Evolutionary conservation across 176 grass and related monocot genomes (phyloP).

Genomic region (Oryza officinalis): DNA sequence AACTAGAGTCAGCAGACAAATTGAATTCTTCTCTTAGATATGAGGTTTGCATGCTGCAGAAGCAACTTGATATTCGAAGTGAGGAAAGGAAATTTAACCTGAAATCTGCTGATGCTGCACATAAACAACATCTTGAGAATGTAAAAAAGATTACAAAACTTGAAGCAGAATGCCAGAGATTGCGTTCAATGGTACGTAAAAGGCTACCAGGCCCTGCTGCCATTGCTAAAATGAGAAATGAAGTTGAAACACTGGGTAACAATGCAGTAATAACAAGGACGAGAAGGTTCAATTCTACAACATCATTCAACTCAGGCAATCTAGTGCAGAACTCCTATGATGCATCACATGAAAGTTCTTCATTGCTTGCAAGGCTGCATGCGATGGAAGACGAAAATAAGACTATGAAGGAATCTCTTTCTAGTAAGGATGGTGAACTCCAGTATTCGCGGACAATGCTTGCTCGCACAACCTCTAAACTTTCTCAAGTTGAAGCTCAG

Average conservation of each 20-base stretch:
- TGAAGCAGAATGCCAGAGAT: slow-evolving; percentile 88
- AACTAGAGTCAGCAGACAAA: slow-evolving; percentile 63
- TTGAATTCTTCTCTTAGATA: slow-evolving; percentile 81
- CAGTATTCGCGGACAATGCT: slow-evolving; percentile 61
- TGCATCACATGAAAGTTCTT: slow-evolving; percentile 43
- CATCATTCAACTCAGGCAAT: slow-evolving; percentile 27
- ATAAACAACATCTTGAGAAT: slow-evolving; percentile 81
- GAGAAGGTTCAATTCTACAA: slow-evolving; percentile 38
- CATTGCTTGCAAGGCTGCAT: slow-evolving; percentile 68
- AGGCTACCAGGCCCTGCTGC: slow-evolving; percentile 80
- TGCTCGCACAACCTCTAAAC: slow-evolving; percentile 59
- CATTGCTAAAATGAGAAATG: slow-evolving; percentile 97
- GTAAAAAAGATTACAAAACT: slow-evolving; percentile 85
- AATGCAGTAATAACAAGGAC: slow-evolving; percentile 31
- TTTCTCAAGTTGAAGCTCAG: slow-evolving; percentile 72
- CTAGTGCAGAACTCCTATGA: slow-evolving; percentile 33
- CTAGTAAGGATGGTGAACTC: slow-evolving; percentile 68
- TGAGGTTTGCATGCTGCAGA: slow-evolving; percentile 93
- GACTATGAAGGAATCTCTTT: slow-evolving; percentile 79
- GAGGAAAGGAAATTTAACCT: slow-evolving; percentile 85
- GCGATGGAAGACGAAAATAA: slow-evolving; percentile 78
- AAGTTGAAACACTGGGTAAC: slow-evolving; percentile 63
- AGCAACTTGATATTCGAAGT: slow-evolving; percentile 93
- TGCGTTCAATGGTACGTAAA: slow-evolving; percentile 86
- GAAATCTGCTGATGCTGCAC: slow-evolving; percentile 83